phyloP scores from a whole-genome alignment of 1,284 basidiomycete genomes.

The Sporisorium exsertum region DNA sequence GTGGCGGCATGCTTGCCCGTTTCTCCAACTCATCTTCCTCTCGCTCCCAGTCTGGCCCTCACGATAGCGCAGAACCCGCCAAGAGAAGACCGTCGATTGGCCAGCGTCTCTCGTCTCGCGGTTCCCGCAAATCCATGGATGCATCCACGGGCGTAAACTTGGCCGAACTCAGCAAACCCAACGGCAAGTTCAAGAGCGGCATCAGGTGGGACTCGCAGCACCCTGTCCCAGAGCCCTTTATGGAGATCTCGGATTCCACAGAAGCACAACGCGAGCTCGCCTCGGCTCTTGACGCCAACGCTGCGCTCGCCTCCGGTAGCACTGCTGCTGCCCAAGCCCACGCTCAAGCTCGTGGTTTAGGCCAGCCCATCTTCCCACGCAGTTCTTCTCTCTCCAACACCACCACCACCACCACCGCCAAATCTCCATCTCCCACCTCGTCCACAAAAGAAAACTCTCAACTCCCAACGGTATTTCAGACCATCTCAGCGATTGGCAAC shows the following conservation, averaged over 20 bases:
- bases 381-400: not conserved
- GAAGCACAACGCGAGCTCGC: conserved; percentile 19
- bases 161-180: conserved; percentile 47
- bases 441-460: not conserved
- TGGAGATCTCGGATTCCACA: conserved; percentile 41
- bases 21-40: conserved; percentile 26
- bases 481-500: conserved; percentile 30
- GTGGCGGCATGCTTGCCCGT: conserved; percentile 22
- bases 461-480: conserved; percentile 36
- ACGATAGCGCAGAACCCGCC: conserved; percentile 2
- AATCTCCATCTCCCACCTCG: conserved; percentile 2
- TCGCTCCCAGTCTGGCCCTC: not conserved
- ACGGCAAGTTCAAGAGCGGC: conserved; percentile 56
- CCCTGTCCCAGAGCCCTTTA: conserved; percentile 45
- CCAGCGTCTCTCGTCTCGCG: conserved; percentile 28
- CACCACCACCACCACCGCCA: not conserved
- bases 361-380: conserved; percentile 39
- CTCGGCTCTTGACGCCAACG: conserved; percentile 3
- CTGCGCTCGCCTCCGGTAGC: conserved; percentile 39
- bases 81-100: conserved; percentile 31
- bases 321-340: conserved; percentile 57
- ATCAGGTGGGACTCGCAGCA: conserved; percentile 47
- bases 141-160: conserved; percentile 27
- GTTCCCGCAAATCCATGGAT: conserved; percentile 27
- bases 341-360: conserved; percentile 23